Percentiles rank a stretch among this genome's conserved stretches.
phyloP scores from a whole-genome alignment of 106 monocot species.

The Allium sativum region DNA sequence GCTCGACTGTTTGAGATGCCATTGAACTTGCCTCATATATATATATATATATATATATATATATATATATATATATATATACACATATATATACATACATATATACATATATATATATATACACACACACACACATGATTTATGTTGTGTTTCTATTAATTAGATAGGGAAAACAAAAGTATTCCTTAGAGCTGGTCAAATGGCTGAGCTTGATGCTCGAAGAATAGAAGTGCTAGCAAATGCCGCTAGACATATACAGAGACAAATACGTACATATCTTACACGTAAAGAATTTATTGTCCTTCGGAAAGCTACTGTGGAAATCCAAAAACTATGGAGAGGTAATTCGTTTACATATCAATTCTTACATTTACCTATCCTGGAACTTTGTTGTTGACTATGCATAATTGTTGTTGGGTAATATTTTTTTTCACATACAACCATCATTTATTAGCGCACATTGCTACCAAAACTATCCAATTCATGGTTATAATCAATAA shows the following conservation, averaged over 20 bases:
- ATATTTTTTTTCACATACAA: no score
- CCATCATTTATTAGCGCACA: no score
- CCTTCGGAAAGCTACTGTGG: conserved; percentile 40
- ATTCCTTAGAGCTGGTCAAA: conserved; percentile 98
- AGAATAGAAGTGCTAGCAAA: conserved; percentile 85
- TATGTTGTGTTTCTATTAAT: not conserved
- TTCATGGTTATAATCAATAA: conserved; percentile 1
- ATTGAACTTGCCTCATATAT: no score
- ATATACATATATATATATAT: no score
- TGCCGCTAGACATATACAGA: conserved; percentile 72
- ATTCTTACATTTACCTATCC: no score
- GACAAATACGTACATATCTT: conserved; percentile 78
- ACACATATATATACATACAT: no score
- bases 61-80: no score
- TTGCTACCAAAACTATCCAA: not conserved
- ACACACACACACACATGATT: not conserved
- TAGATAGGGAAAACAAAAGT: conserved; percentile 99
- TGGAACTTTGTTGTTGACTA: not conserved
- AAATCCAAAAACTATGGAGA: conserved; percentile 73
- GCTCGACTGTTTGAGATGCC: no score
- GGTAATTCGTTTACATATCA: conserved; percentile 21
- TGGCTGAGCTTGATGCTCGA: conserved; percentile 97
- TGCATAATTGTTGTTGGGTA: no score
- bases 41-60: no score
- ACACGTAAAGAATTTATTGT: conserved; percentile 66